These are phyloP conservation scores for Lasiodiplodia theobromae DNA, from an alignment of 2,329 filamentous ascomycete species.

Conservation along the genomic window DNA sequence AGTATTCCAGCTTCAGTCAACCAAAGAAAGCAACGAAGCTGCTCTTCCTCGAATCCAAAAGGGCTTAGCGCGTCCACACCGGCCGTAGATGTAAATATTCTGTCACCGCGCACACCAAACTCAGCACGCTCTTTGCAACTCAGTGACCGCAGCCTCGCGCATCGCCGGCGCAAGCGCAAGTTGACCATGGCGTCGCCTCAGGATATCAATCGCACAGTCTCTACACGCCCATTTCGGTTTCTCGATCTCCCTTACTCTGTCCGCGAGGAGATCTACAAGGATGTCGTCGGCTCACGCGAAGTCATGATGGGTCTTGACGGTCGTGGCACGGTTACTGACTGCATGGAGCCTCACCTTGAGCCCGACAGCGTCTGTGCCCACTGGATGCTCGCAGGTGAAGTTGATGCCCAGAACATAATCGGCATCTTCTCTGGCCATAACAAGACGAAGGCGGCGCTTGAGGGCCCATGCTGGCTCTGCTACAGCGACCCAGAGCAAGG, in stretches of 20 bases:
- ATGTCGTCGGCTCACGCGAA: not conserved
- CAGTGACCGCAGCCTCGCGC: not conserved
- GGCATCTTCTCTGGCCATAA: not conserved
- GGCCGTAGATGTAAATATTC: not conserved
- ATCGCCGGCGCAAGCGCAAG: too few species aligned
- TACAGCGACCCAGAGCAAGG: not conserved
- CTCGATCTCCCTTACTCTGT: not conserved
- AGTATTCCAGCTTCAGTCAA: not conserved
- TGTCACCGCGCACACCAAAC: not conserved
- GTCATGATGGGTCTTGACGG: not conserved
- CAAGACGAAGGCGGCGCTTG: not conserved
- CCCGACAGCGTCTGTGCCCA: too few species aligned
- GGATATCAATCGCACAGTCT: too few species aligned
- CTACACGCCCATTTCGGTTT: not conserved
- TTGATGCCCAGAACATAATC: too few species aligned
- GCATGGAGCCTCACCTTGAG: not conserved
- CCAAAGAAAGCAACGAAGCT: not conserved
- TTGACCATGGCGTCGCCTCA: too few species aligned
- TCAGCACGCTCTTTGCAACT: not conserved
- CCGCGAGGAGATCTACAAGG: not conserved
- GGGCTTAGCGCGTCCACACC: not conserved
- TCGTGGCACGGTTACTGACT: not conserved
- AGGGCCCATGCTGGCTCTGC: not conserved
- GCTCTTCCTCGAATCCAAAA: not conserved
- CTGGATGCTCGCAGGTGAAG: too few species aligned